Base-by-base conservation (phyloP, 352 stramenopile genomes). In the Phytopythium ostracodes region DNA sequence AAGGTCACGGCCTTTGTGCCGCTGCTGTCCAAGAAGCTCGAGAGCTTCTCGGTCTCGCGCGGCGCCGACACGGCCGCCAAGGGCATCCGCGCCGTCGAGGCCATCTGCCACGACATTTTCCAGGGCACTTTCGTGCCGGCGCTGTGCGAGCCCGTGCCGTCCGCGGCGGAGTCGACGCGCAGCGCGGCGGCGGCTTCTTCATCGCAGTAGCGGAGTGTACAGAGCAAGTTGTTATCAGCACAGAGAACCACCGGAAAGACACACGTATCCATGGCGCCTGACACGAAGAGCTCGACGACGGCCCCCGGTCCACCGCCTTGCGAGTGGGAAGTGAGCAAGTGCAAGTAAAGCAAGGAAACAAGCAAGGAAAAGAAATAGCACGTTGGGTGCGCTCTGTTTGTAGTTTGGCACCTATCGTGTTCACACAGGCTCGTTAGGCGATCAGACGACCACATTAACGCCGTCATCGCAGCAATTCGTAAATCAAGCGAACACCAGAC, bases 51-150 rank as follows among this genome's bases (percentile, higher is more conserved):
- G 20, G 79, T 89, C 51, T 79, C 65, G 29, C 77, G 81, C 43
- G 86, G 84, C 55, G 80, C 81, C 35, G 84, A 92, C 29, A 95
- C 81, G 9, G 86, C 86, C 33, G 75, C 82, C 31, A 91, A 91
- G 67, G 86, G 86, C 59, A 91, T 95, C 59, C 72, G 79, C 52
- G 84, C 82, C 24, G 77, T 95, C 54, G 86, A 95, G 61, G 67
- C 72, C 33, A 89, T 95, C 67, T 95, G 86, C 72, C 75, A 88
- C 49, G 82, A 95, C 58, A 92, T 95, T 67, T 95, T 93, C 57
- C 72, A 95, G 56, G 86, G 86, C 42, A 92, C 79, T 29, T 93
- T 92, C 52, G 76, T 81, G 46, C 79, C 84, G 9, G 68, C 79
- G 14, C 71, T 84, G 24, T 94, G 84, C 56, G 81, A 91, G 38